Base-by-base conservation (phyloP, 2,329 filamentous ascomycete genomes). In the Ceratocystis papillata region DNA sequence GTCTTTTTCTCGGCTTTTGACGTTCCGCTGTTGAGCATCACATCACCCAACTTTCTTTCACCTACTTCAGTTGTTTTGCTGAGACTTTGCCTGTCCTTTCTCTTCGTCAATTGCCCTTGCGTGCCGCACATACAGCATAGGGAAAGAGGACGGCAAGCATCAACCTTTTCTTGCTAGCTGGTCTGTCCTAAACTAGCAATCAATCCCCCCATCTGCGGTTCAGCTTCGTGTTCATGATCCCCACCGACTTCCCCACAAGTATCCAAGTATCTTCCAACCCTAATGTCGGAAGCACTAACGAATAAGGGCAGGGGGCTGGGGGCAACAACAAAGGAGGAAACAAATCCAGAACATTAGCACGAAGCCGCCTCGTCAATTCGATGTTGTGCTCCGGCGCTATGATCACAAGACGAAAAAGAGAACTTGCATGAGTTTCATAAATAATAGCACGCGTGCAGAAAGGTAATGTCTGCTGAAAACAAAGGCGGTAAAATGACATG, bases 101-200 rank as follows among this genome's bases (percentile, higher is more conserved):
- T 59, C 55, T 17, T 37, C 17, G 3, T 3, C 28, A 37, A 10
- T 59, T 55, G 30, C 59, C 33, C 33, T 59, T 33, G 55, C 28
- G 33, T 59, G n/a, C 28, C 3, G 28, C 30, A 60, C 6, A 25
- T 20, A 8, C 60, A 48, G 25, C 17, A 62, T 5, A n/a, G 28
- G 22, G 46, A 62, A n/a, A 45, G 2, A 25, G 15, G 7, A 10
- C 7, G 5, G 6, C 48, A 41, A 41, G 12, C 12, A 41, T 41
- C 48, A 6, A 15, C 17, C 55, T 37, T 59, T 17, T 17, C 17
- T 53, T 10, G 7, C 53, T 37, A n/a, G 55, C 28, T 30, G 30
- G 55, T 37, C 55, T 59, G 55, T 59, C 55, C 55, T 59, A 59
- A 59, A 59, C 55, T 25, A 59, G 55, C 55, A 59, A 37, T 8